Conservation (phyloP, 192 early-diverging fungal genomes). For the Coemansia sp. region DNA sequence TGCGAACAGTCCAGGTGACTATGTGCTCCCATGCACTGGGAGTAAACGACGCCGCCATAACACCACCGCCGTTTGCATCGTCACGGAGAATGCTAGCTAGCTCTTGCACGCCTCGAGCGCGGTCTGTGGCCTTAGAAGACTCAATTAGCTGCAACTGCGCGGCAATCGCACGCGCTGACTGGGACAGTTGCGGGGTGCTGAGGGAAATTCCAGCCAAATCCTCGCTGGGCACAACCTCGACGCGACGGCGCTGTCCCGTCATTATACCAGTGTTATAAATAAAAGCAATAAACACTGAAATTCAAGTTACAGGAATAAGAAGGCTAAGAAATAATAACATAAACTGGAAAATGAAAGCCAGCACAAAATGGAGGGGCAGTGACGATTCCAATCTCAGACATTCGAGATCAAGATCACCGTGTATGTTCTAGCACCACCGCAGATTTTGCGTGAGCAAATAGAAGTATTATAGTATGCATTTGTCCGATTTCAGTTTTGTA, state of each 20-base stretch:
- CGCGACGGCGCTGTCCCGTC: slow-evolving; percentile 30
- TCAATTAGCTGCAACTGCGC: slow-evolving; percentile 33
- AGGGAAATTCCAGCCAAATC: slow-evolving; percentile 15
- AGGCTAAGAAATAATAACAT: neutral
- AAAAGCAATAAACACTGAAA: neutral
- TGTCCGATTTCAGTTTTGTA: no score
- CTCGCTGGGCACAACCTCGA: slow-evolving; percentile 34
- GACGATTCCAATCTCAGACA: no score
- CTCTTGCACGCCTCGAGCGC: slow-evolving; percentile 36
- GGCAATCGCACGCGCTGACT: slow-evolving; percentile 21
- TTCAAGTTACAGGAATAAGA: neutral
- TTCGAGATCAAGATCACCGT: no score
- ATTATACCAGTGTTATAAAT: slow-evolving; percentile 9
- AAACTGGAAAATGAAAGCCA: neutral
- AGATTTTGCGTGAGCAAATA: no score
- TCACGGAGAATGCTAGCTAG: slow-evolving; percentile 43
- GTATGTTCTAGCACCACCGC: no score
- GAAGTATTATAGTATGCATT: no score
- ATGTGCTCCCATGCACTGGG: slow-evolving; percentile 31
- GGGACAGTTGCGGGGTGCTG: neutral
- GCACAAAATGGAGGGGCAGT: no score
- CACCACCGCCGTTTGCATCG: slow-evolving; percentile 14
- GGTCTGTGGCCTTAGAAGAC: slow-evolving; percentile 47
- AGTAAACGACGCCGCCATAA: slow-evolving; percentile 24
- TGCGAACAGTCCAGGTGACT: slow-evolving; percentile 45